These are phyloP conservation scores for Verticillium longisporum DNA, from an alignment of 2,329 filamentous ascomycete genomes.

Conservation along the genomic window DNA sequence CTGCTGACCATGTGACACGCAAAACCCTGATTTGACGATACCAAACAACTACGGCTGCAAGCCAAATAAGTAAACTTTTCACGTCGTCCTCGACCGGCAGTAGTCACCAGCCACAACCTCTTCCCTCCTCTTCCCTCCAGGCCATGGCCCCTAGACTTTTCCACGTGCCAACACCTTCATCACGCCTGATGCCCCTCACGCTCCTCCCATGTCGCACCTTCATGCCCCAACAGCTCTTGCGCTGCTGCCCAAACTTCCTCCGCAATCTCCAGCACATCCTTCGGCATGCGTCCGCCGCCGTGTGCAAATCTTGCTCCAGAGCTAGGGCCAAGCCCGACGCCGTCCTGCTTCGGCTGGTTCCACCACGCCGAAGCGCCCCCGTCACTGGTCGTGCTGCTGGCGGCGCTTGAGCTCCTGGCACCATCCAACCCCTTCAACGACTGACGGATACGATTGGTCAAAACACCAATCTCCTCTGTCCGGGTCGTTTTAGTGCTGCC, in stretches of 20 bases:
- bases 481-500: neutral
- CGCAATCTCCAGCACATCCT: slow-evolving; percentile 7
- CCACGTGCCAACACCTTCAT: neutral
- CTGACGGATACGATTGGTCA: neutral
- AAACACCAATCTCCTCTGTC: neutral
- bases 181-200: neutral
- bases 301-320: neutral
- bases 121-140: too few relatives aligned
- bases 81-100: too few relatives aligned
- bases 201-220: slow-evolving; percentile 7
- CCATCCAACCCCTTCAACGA: slow-evolving; percentile 4
- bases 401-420: neutral
- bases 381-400: slow-evolving; percentile 4
- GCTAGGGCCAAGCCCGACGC: too few relatives aligned
- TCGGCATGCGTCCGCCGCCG: neutral
- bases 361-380: slow-evolving; percentile 10
- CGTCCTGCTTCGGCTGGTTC: neutral
- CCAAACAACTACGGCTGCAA: neutral
- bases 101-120: too few relatives aligned
- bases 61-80: neutral
- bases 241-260: slow-evolving; percentile 24
- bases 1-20: too few relatives aligned
- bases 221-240: slow-evolving; percentile 20
- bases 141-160: too few relatives aligned
- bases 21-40: neutral